phyloP scores from a whole-genome alignment of 2,329 filamentous ascomycete species.

The Byssothecium circinans region DNA sequence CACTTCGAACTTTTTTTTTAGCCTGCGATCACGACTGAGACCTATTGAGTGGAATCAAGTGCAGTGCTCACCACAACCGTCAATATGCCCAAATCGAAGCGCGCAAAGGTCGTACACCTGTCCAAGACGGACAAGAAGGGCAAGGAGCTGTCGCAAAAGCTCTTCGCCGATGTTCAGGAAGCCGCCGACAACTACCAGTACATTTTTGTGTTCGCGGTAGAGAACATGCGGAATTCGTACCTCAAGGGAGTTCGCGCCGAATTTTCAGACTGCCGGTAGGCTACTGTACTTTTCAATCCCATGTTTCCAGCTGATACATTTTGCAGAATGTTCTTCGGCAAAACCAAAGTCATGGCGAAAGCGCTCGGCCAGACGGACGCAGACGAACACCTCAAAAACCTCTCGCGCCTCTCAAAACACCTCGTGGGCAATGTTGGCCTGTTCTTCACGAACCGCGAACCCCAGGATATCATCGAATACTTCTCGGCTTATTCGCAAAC shows the following conservation, averaged over 20 bases:
- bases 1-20: constrained; percentile 33
- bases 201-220: constrained; percentile 90
- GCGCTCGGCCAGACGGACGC: constrained; percentile 79
- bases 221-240: constrained; percentile 98
- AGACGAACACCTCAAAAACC: constrained; percentile 78
- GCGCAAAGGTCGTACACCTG: constrained; percentile 83
- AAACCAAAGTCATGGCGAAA: constrained; percentile 98
- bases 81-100: constrained; percentile 94
- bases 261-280: constrained; percentile 79
- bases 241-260: constrained; percentile 87
- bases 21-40: constrained; percentile 9
- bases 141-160: constrained; percentile 82
- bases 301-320: neutral
- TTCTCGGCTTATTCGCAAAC: constrained; percentile 72
- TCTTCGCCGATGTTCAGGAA: constrained; percentile 87
- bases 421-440: constrained; percentile 84
- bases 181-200: constrained; percentile 82
- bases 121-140: constrained; percentile 92
- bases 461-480: constrained; percentile 68
- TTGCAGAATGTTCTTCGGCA: constrained; percentile 92
- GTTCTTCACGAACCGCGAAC: constrained; percentile 80
- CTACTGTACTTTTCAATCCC: no score
- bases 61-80: constrained; percentile 14
- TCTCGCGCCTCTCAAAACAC: constrained; percentile 68
- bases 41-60: constrained; percentile 9